Conservation (phyloP, 192 early-diverging fungal species). For the Coemansia sp. region DNA sequence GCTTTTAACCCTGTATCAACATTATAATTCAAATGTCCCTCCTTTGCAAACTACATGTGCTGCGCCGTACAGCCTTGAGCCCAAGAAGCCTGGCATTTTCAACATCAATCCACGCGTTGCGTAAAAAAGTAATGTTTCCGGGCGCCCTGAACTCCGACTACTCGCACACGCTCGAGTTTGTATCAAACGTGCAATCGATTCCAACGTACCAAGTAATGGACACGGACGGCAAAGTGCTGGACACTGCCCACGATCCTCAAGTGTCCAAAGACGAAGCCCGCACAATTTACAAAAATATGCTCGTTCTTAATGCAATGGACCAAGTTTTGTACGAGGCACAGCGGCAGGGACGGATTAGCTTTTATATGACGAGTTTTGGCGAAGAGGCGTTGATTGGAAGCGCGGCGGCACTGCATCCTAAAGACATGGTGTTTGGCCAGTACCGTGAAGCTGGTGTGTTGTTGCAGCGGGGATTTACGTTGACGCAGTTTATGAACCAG, state of each 20-base stretch:
- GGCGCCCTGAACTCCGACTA: constrained; percentile 66
- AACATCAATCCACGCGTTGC: constrained; percentile 11
- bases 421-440: constrained; percentile 96
- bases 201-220: constrained; percentile 95
- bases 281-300: constrained; percentile 89
- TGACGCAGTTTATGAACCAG: constrained; percentile 96
- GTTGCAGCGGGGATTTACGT: constrained; percentile 91
- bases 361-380: constrained; percentile 99
- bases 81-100: constrained; percentile 13
- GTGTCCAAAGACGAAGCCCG: constrained; percentile 73
- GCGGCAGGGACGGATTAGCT: constrained; percentile 95
- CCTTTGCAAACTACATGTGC: not conserved
- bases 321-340: constrained; percentile 96
- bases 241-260: constrained; percentile 62
- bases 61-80: not conserved
- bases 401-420: constrained; percentile 80
- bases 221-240: constrained; percentile 74
- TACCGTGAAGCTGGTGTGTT: constrained; percentile 96
- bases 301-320: constrained; percentile 90
- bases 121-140: constrained; percentile 66
- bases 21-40: not conserved
- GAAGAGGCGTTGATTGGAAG: constrained; percentile 95
- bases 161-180: constrained; percentile 64
- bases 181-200: constrained; percentile 66
- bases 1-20: constrained; percentile 1